These are phyloP conservation scores for Hippophae rhamnoides DNA, from an alignment of 306 rosid species.

Conservation along the genomic window DNA sequence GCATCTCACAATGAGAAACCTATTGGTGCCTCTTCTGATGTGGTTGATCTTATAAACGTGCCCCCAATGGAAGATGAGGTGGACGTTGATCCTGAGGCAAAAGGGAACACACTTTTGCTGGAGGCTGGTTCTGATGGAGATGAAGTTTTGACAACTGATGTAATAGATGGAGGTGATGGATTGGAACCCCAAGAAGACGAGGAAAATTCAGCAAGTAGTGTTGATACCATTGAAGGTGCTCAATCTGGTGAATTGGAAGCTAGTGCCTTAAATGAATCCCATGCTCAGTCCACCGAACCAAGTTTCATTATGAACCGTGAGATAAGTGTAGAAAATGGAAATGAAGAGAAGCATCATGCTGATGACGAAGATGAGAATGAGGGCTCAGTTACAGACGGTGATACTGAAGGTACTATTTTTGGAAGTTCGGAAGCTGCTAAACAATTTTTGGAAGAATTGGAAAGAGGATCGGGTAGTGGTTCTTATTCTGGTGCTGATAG, in stretches of 20 bases:
- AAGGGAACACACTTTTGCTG: not conserved
- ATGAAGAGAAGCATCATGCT: conserved; percentile 19
- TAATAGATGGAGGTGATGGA: conserved; percentile 1
- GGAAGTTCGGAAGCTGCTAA: conserved; percentile 65
- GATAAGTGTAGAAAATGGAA: conserved; percentile 24
- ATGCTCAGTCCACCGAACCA: conserved; percentile 17
- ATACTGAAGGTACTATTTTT: conserved; percentile 48
- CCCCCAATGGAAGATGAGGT: conserved; percentile 14
- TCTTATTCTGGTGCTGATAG: conserved; percentile 43
- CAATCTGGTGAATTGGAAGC: conserved; percentile 20
- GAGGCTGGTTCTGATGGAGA: conserved; percentile 13
- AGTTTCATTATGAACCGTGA: conserved; percentile 16
- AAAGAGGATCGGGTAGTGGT: conserved; percentile 36
- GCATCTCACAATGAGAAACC: conserved; percentile 17
- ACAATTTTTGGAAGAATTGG: conserved; percentile 62
- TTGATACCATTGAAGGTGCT: conserved; percentile 8
- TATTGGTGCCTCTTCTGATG: conserved; percentile 12
- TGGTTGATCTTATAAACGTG: conserved; percentile 9
- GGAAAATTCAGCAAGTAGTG: conserved; percentile 8
- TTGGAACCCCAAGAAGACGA: conserved; percentile 6
- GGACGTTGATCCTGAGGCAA: not conserved
- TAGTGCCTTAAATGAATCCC: conserved; percentile 14
- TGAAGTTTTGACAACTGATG: conserved; percentile 7
- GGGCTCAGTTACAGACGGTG: conserved; percentile 41
- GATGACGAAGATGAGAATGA: conserved; percentile 35